Percentiles rank a stretch among this genome's conserved stretches.
Conservation (phyloP, 2,329 filamentous ascomycete species). For the Acephala macrosclerotiorum region DNA sequence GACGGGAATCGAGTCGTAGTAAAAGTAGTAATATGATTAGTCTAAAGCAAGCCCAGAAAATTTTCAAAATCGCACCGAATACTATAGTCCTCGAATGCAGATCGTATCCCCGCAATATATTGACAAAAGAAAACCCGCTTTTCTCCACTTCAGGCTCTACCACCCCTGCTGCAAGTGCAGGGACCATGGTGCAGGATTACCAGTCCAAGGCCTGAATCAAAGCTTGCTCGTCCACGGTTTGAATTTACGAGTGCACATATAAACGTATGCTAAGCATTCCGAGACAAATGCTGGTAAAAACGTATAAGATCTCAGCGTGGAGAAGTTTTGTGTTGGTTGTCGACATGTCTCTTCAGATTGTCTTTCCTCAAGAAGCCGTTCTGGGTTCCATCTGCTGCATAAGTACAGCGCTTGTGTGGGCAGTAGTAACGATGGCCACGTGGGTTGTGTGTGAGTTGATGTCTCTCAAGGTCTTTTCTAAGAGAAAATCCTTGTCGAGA, state of each 20-base stretch:
- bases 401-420: not conserved
- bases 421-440: not conserved
- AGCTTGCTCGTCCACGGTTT: not conserved
- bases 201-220: not conserved
- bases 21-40: too few relatives aligned
- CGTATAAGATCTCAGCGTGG: too few relatives aligned
- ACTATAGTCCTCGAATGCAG: too few relatives aligned
- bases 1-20: too few relatives aligned
- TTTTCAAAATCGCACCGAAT: too few relatives aligned
- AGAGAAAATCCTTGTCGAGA: not conserved
- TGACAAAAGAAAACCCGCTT: not conserved
- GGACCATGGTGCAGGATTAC: not conserved
- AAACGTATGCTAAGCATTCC: not conserved
- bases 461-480: conserved; percentile 1
- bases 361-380: conserved; percentile 8
- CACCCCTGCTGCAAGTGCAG: not conserved
- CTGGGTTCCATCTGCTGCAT: not conserved
- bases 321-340: not conserved
- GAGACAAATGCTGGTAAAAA: not conserved
- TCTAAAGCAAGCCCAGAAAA: too few relatives aligned
- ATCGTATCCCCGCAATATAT: not conserved
- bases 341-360: conserved; percentile 10
- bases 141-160: not conserved
- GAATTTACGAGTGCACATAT: not conserved
- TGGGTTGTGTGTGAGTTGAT: not conserved